phyloP scores from a whole-genome alignment of 2,329 filamentous ascomycete genomes.

The Whalleya microplaca region DNA sequence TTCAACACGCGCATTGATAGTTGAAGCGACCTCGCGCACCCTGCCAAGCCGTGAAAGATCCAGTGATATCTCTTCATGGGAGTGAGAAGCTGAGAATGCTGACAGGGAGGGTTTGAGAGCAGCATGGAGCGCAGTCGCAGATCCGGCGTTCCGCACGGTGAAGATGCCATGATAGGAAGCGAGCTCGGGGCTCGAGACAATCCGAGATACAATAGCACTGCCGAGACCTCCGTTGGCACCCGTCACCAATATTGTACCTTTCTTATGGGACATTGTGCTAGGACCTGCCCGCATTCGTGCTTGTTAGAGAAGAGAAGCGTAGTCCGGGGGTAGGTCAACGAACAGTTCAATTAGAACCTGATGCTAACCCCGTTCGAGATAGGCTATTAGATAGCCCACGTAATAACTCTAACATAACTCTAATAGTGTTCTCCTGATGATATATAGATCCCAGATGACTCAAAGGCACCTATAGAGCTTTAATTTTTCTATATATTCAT shows the following conservation, averaged over 20 bases:
- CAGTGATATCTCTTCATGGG: not conserved
- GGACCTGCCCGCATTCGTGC: not conserved
- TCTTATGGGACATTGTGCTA: not conserved
- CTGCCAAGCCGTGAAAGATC: not conserved
- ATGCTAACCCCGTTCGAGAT: too few relatives aligned
- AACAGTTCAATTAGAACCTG: too few relatives aligned
- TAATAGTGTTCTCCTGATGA: too few relatives aligned
- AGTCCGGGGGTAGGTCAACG: too few relatives aligned
- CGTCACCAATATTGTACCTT: not conserved
- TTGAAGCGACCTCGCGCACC: not conserved
- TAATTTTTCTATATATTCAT: too few relatives aligned
- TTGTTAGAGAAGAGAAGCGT: not conserved
- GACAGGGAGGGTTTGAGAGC: not conserved
- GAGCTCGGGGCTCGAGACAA: not conserved
- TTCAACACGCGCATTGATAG: not conserved
- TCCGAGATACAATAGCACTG: not conserved
- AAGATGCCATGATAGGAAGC: not conserved
- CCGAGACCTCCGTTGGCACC: not conserved
- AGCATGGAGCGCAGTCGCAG: not conserved
- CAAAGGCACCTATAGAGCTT: too few relatives aligned
- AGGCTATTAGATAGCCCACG: too few relatives aligned
- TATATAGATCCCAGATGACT: too few relatives aligned
- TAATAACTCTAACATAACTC: too few relatives aligned
- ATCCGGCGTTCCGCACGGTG: not conserved
- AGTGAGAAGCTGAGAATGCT: not conserved